Evolutionary conservation across 495 filamentous ascomycete genomes (phyloP).

Genomic region (Hyaloscypha hepaticicola): DNA sequence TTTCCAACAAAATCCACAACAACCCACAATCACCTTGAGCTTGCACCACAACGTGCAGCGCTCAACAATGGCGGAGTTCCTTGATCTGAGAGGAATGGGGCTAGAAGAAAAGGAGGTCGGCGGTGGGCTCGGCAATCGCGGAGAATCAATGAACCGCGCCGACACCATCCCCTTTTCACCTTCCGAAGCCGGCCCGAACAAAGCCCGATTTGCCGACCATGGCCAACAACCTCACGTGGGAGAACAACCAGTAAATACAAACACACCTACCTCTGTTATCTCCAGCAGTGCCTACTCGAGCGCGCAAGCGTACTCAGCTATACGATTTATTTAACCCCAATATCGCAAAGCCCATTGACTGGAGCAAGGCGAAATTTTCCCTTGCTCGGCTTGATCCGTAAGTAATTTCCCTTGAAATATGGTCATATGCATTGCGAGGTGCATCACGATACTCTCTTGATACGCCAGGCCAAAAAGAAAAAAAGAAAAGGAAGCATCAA

Average conservation of each 20-base stretch:
- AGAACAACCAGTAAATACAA: neutral
- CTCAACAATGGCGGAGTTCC: neutral
- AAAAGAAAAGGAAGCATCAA: too few species aligned
- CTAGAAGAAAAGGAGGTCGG: neutral
- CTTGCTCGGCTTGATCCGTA: neutral
- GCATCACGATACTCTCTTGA: neutral
- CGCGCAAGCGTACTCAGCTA: neutral
- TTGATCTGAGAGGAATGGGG: neutral
- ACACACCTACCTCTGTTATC: neutral
- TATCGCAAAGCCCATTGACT: neutral
- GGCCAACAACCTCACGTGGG: neutral
- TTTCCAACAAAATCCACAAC: too few species aligned
- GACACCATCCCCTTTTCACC: too few species aligned
- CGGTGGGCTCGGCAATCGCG: neutral
- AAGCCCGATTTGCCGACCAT: neutral
- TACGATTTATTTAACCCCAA: too few species aligned
- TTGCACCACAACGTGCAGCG: too few species aligned
- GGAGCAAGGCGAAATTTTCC: neutral
- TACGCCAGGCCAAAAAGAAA: too few species aligned
- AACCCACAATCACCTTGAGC: too few species aligned
- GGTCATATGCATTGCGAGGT: neutral
- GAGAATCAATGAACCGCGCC: neutral
- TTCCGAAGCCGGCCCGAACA: too few species aligned
- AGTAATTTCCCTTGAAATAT: neutral
- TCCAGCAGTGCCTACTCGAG: neutral